Base-by-base conservation (phyloP, 495 filamentous ascomycete genomes). In the Aspergillus nanangensis region DNA sequence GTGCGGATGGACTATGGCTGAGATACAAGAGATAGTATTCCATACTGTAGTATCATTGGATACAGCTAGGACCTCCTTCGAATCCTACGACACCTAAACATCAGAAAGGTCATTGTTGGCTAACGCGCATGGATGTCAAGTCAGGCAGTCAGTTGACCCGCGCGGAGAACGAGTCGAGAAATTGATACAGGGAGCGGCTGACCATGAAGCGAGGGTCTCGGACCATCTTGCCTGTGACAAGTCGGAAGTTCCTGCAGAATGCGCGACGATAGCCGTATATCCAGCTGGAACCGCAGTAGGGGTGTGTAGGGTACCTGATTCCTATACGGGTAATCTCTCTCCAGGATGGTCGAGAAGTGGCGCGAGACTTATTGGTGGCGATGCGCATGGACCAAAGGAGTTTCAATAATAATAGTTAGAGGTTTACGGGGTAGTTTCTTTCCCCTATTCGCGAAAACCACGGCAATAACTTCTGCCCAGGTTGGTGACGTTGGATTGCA, bases 391-490 rank as follows among this genome's bases (percentile, higher is more conserved):
- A n/a, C n/a, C n/a, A n/a, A n/a, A n/a, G n/a, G n/a, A n/a, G n/a
- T n/a, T n/a, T n/a, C n/a, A n/a, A n/a, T n/a, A n/a, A n/a, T n/a
- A n/a, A n/a, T n/a, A n/a, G n/a, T n/a, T n/a, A n/a, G n/a, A n/a
- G n/a, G n/a, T n/a, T n/a, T n/a, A n/a, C n/a, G n/a, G n/a, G n/a
- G n/a, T n/a, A n/a, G n/a, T n/a, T n/a, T n/a, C 15, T 8, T 34
- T 3, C 17, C 13, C 19, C 23, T 19, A 13, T 15, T 20, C 31
- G 31, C 19, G 22, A 25, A 36, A 29, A 51, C 46, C 52, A 60
- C 65, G 67, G 67, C 56, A 67, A 67, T 70, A 58, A 51, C 51
- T 68, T 68, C 61, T 58, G 61, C 61, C 63, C 63, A 64, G 21
- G 33, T 43, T 50, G 53, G 53, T 65, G 44, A 53, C 55, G 51